phyloP scores from a whole-genome alignment of 768 basidiomycete species.

The Clathrus columnatus region DNA sequence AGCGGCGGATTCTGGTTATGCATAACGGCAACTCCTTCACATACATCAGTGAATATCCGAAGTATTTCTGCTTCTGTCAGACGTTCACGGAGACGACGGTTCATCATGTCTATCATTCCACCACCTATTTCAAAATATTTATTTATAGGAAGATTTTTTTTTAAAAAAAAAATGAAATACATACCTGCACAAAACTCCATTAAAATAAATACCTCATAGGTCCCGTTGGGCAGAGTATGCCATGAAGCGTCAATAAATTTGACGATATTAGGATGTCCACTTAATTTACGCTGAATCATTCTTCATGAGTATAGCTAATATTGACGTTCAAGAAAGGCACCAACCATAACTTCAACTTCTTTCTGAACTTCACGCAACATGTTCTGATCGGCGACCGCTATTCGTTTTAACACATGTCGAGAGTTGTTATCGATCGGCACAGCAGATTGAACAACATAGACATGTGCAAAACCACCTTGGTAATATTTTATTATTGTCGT shows the following conservation, averaged over 20 bases:
- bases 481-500: conserved; percentile 10
- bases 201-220: conserved; percentile 93
- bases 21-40: conserved; percentile 95
- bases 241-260: conserved; percentile 94
- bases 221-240: conserved; percentile 72
- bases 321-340: conserved; percentile 14
- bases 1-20: conserved; percentile 86
- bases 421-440: conserved; percentile 85
- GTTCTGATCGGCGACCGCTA: conserved; percentile 82
- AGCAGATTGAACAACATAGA: conserved; percentile 87
- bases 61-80: conserved; percentile 94
- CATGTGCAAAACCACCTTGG: conserved; percentile 94
- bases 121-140: conserved; percentile 50
- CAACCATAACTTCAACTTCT: conserved; percentile 98
- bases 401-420: conserved; percentile 94
- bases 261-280: conserved; percentile 92
- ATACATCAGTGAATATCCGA: conserved; percentile 96
- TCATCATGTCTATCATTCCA: conserved; percentile 99
- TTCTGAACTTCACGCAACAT: conserved; percentile 92
- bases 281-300: conserved; percentile 62
- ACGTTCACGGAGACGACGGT: conserved; percentile 87
- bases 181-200: conserved; percentile 96
- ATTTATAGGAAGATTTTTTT: conserved; percentile 6
- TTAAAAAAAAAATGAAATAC: conserved; percentile 16
- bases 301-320: not conserved